These are phyloP conservation scores for Trichoderma gracile DNA, from an alignment of 2,329 filamentous ascomycete genomes.

Conservation along the genomic window DNA sequence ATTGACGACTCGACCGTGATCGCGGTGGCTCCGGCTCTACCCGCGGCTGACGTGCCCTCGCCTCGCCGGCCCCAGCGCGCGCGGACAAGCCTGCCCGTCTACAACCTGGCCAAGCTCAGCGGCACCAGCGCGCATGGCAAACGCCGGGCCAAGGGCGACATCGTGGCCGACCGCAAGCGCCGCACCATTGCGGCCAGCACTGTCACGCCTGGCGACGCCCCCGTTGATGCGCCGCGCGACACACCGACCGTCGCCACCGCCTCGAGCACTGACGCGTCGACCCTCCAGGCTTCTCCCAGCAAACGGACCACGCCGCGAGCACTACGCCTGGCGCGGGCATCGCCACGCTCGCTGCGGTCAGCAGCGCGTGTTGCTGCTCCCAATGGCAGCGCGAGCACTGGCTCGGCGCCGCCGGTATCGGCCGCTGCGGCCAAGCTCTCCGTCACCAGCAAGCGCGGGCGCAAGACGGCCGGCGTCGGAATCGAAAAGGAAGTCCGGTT, in stretches of 20 bases:
- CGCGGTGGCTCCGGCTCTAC: conserved; percentile 7
- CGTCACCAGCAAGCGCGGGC: conserved; percentile 61
- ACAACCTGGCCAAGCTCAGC: conserved; percentile 65
- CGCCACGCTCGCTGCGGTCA: conserved; percentile 42
- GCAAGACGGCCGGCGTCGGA: conserved; percentile 43
- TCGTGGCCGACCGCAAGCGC: conserved; percentile 47
- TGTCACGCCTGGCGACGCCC: conserved; percentile 33
- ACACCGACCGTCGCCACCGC: neutral
- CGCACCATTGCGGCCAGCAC: conserved; percentile 49
- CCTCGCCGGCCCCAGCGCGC: conserved; percentile 55
- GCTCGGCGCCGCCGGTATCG: conserved; percentile 38
- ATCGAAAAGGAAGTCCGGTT: conserved; percentile 48
- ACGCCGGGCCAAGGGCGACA: conserved; percentile 54
- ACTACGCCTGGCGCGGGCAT: conserved; percentile 38
- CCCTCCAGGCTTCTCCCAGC: conserved; percentile 47
- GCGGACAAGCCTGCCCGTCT: conserved; percentile 59
- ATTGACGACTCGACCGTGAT: conserved; percentile 33
- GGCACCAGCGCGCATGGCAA: conserved; percentile 63
- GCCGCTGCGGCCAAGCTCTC: conserved; percentile 51
- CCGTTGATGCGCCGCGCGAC: conserved; percentile 30
- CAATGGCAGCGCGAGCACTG: conserved; percentile 37
- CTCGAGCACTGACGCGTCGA: conserved; percentile 48
- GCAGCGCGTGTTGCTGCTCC: conserved; percentile 43
- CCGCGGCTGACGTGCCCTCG: conserved; percentile 31
- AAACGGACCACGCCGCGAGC: conserved; percentile 40